Evolutionary conservation across 2,329 filamentous ascomycete species (phyloP).

Genomic region (Ploettnerulaceae sp.): DNA sequence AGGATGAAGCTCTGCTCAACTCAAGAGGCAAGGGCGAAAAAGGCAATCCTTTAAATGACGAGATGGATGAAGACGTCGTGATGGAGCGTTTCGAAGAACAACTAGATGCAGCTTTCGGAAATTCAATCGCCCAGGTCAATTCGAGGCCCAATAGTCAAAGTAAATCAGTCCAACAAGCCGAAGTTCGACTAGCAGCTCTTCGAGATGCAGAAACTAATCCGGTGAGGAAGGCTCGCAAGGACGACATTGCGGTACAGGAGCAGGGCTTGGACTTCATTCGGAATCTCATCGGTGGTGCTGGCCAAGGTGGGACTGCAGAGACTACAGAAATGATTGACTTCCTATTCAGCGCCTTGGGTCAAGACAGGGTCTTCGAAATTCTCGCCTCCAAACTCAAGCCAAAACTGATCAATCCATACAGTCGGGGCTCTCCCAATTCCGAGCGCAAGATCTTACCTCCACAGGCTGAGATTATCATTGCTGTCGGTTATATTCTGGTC

Average conservation of each 20-base stretch:
- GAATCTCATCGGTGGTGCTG: conserved; percentile 70
- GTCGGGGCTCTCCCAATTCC: conserved; percentile 38
- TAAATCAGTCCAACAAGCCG: conserved; percentile 43
- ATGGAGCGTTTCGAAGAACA: conserved; percentile 46
- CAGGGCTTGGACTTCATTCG: conserved; percentile 85
- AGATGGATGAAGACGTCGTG: conserved; percentile 55
- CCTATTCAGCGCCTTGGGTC: conserved; percentile 69
- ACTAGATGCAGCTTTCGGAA: conserved; percentile 23
- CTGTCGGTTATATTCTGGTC: conserved; percentile 76
- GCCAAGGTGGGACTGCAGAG: conserved; percentile 46
- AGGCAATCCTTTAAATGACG: conserved; percentile 35
- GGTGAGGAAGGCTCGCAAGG: conserved; percentile 61
- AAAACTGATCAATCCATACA: conserved; percentile 50
- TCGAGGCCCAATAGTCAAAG: conserved; percentile 30
- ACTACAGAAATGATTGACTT: conserved; percentile 77
- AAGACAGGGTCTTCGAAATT: conserved; percentile 74
- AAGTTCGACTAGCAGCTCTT: conserved; percentile 45
- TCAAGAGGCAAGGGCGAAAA: conserved; percentile 30
- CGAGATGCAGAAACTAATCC: conserved; percentile 66
- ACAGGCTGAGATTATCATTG: conserved; percentile 65
- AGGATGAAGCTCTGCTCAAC: conserved; percentile 46
- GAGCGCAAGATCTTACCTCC: conserved; percentile 51
- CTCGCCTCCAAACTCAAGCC: conserved; percentile 72
- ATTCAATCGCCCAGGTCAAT: conserved; percentile 18
- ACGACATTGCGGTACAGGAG: conserved; percentile 83